Evolutionary conservation across 768 basidiomycete genomes (phyloP).

Genomic region (Peribolospora kevripleyi): DNA sequence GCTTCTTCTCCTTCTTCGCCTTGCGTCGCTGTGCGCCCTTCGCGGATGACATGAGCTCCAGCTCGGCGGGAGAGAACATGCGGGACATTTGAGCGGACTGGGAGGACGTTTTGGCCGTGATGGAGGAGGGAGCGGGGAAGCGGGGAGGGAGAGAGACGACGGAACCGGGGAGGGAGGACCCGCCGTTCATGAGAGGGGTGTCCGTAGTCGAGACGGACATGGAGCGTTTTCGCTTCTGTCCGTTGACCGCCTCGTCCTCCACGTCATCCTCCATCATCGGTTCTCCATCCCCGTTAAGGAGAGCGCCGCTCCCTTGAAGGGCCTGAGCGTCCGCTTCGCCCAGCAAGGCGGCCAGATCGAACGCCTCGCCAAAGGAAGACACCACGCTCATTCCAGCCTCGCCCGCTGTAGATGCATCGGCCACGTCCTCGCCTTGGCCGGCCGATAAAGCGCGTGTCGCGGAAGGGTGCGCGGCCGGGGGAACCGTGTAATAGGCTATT

Average conservation of each 20-base stretch:
- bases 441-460: constrained; percentile 39
- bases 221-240: not conserved
- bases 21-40: constrained; percentile 14
- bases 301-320: constrained; percentile 29
- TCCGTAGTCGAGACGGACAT: constrained; percentile 1
- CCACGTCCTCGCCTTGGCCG: constrained; percentile 5
- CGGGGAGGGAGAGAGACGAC: not conserved
- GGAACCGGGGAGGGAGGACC: not conserved
- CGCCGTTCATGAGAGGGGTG: constrained; percentile 6
- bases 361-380: constrained; percentile 43
- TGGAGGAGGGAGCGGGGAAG: not conserved
- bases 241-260: constrained; percentile 1
- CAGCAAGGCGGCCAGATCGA: constrained; percentile 58
- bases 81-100: constrained; percentile 2
- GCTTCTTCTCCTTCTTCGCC: constrained; percentile 10
- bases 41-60: not conserved
- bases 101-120: not conserved
- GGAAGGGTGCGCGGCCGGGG: constrained; percentile 33
- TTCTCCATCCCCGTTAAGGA: constrained; percentile 16
- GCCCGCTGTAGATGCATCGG: constrained; percentile 48
- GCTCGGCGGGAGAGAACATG: constrained; percentile 5
- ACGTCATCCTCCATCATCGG: constrained; percentile 6
- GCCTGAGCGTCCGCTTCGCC: constrained; percentile 59
- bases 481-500: constrained; percentile 63
- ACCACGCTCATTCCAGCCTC: constrained; percentile 54